phyloP scores from a whole-genome alignment of 306 rosid genomes.

The Potentilla sterilis region DNA sequence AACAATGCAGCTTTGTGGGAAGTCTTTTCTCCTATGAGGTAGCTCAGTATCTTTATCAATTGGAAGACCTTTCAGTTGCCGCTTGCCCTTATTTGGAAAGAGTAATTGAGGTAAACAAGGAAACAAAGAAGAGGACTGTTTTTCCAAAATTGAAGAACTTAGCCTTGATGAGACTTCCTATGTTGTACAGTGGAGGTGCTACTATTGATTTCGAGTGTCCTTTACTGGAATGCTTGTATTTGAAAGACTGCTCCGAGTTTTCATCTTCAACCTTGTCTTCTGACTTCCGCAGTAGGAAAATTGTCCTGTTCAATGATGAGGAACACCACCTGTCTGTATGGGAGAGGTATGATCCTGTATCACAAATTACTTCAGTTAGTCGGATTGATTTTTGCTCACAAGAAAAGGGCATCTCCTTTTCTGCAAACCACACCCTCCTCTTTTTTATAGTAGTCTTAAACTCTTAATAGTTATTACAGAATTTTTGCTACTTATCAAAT shows the following conservation, averaged over 20 bases:
- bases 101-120: background rate
- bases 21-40: background rate
- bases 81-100: background rate
- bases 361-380: background rate
- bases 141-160: conserved; percentile 3
- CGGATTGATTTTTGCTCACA: too few relatives aligned
- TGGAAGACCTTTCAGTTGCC: background rate
- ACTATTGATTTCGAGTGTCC: conserved; percentile 5
- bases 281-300: conserved; percentile 13
- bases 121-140: background rate
- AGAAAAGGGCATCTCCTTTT: too few relatives aligned
- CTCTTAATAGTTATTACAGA: too few relatives aligned
- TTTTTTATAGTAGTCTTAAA: too few relatives aligned
- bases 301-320: conserved; percentile 11
- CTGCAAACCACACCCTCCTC: too few relatives aligned
- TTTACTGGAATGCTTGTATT: conserved; percentile 11
- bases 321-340: background rate
- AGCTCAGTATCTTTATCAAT: background rate
- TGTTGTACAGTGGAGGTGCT: background rate
- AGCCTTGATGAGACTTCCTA: background rate
- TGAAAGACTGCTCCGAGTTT: background rate
- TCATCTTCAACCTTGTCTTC: background rate
- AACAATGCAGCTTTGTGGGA: background rate
- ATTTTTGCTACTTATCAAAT: background rate
- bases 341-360: background rate